Conservation (phyloP, 176 grass and related monocot genomes). For the Cenchrus purpureus region DNA sequence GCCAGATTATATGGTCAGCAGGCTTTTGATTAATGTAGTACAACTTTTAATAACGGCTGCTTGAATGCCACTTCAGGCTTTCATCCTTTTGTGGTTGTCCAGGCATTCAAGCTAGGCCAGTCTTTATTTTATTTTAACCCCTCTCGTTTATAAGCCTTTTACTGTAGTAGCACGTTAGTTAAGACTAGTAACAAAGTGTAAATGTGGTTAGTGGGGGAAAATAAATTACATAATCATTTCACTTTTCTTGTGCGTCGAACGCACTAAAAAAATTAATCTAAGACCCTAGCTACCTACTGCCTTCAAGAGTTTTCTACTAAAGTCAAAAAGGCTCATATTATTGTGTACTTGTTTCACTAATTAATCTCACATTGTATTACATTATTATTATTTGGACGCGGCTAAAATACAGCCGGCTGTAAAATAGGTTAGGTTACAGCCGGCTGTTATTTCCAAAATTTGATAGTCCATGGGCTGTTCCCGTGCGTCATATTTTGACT, state of each 20-base stretch:
- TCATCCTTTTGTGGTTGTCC: too few species aligned
- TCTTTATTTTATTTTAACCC: neutral
- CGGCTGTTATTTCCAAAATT: too few species aligned
- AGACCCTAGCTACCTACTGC: neutral
- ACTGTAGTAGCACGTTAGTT: conserved; percentile 1
- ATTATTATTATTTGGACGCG: too few species aligned
- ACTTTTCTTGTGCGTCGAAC: neutral
- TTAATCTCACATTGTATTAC: neutral
- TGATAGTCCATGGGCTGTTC: too few species aligned
- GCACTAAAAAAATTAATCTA: neutral
- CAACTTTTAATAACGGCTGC: neutral
- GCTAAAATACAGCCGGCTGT: too few species aligned
- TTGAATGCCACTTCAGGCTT: too few species aligned
- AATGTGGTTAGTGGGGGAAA: neutral
- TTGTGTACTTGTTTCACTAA: neutral
- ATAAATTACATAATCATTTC: neutral
- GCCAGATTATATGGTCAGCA: neutral
- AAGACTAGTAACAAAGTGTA: neutral
- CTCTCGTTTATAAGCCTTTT: neutral
- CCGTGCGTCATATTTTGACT: too few species aligned
- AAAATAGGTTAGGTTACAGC: too few species aligned
- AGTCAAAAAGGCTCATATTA: neutral
- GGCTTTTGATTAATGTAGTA: neutral
- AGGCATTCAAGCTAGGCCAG: neutral
- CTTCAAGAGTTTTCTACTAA: neutral